A percentile compares a stretch with the other conserved stretches of the same genome.
phyloP scores from a whole-genome alignment of 1,284 basidiomycete species.

The Ceratorhiza oryzae-sativae region DNA sequence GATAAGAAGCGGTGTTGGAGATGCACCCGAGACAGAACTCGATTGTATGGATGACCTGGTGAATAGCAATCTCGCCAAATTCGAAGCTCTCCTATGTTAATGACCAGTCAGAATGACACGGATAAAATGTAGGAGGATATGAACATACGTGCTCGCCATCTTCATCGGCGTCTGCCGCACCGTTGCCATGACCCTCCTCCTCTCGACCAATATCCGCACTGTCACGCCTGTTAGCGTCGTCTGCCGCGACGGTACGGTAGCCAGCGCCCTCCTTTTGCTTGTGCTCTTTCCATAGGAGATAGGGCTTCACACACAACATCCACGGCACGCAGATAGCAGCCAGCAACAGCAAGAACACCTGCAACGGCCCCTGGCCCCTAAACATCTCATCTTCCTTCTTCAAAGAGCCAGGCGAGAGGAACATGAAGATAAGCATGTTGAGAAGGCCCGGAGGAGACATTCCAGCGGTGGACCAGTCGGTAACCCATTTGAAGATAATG shows the following conservation, averaged over 20 bases:
- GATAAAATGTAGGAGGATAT: neutral
- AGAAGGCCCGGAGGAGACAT: slow-evolving; percentile 83
- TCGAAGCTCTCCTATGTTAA: slow-evolving; percentile 67
- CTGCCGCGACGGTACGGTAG: slow-evolving; percentile 71
- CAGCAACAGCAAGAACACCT: slow-evolving; percentile 79
- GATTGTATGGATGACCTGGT: slow-evolving; percentile 98
- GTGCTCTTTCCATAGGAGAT: slow-evolving; percentile 90
- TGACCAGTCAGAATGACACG: neutral
- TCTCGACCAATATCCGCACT: slow-evolving; percentile 78
- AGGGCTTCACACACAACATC: slow-evolving; percentile 95
- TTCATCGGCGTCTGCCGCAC: slow-evolving; percentile 71
- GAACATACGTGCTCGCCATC: slow-evolving; percentile 55
- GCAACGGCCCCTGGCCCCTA: slow-evolving; percentile 86
- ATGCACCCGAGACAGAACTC: slow-evolving; percentile 99
- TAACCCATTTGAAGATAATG: slow-evolving; percentile 97
- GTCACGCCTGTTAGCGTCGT: slow-evolving; percentile 57
- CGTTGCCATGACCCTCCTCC: slow-evolving; percentile 81
- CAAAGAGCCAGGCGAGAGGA: slow-evolving; percentile 84
- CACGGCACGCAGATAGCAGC: slow-evolving; percentile 93
- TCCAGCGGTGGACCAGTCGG: slow-evolving; percentile 80
- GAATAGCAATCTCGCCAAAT: slow-evolving; percentile 93
- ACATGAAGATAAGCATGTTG: slow-evolving; percentile 96
- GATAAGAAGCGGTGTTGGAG: slow-evolving; percentile 98
- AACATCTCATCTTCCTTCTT: slow-evolving; percentile 61
- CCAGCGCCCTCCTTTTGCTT: slow-evolving; percentile 84